Percentiles rank a stretch among this genome's conserved stretches.
Evolutionary conservation across 75 land plant species (phyloP).

Genomic region (Selaginella moellendorffii): DNA sequence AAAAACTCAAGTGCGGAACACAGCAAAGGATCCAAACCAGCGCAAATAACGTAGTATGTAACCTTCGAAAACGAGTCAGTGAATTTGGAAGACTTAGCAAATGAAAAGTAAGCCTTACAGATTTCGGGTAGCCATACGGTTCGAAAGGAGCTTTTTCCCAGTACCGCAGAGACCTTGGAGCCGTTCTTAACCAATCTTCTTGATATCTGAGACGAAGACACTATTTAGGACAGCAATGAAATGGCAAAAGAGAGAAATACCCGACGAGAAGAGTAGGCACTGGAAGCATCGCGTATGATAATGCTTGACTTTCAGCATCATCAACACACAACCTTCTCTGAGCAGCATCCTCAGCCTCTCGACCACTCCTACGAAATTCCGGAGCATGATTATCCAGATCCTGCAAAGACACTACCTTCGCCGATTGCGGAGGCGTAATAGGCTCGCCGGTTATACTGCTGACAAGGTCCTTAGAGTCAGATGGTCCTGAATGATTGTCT

Average conservation of each 20-base stretch:
- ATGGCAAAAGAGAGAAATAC: slow-evolving; percentile 26
- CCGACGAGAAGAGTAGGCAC: slow-evolving; percentile 85
- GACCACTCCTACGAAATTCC: no score
- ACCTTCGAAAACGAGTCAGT: slow-evolving; percentile 37
- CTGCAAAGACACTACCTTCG: not conserved
- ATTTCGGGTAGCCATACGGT: slow-evolving; percentile 85
- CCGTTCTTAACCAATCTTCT: slow-evolving; percentile 96
- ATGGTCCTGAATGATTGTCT: no score
- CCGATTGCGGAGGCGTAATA: slow-evolving; percentile 53
- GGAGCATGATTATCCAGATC: not conserved
- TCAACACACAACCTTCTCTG: no score
- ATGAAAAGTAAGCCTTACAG: slow-evolving; percentile 52
- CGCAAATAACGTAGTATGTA: slow-evolving; percentile 63
- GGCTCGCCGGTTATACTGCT: slow-evolving; percentile 59
- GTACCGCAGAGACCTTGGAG: slow-evolving; percentile 49
- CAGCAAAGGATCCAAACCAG: slow-evolving; percentile 60
- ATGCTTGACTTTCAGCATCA: not conserved
- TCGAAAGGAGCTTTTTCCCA: slow-evolving; percentile 99
- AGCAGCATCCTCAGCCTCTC: no score
- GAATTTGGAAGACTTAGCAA: slow-evolving; percentile 19
- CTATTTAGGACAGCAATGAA: not conserved
- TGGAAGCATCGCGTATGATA: slow-evolving; percentile 46
- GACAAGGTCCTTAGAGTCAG: slow-evolving; percentile 57
- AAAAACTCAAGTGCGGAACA: slow-evolving; percentile 83
- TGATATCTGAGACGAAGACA: no score